Evolutionary conservation across 2,329 filamentous ascomycete species (phyloP), one percentile per base, ranked within the genome.

Genomic region (Penicillium sp.): DNA sequence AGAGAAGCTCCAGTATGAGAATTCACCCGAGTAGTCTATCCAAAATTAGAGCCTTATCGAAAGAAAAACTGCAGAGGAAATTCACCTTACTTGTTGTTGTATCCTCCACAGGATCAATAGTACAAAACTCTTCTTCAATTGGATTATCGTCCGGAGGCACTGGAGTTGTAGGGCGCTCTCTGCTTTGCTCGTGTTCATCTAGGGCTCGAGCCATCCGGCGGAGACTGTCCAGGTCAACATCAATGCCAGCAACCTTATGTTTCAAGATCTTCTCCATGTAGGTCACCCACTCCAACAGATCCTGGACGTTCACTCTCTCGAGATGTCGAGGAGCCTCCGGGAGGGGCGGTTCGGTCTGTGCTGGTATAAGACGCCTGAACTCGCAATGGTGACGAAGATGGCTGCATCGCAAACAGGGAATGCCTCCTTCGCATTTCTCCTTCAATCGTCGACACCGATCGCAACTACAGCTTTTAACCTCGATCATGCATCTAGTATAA

Each of bases 1-100:
- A 46, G 82, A 83, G 66, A 84, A 84, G 64, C 84, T 83, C 80
- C 82, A 84, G 60, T 84, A 82, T 1, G 82, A 84, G 66, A 84
- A 83, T 64, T 84, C 82, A 8, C 82, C 82, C 0, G 82, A 84
- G 62, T 83, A 84, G 58, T 84, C 81, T 84, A 45, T 50, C 30
- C 35, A 4, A 41, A 9, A 11, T 35, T 35, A 35, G 31, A 35
- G 8, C 31, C 5, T 35, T 6, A 35, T 35, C 13, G 31, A 13
- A 35, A 35, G 13, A 35, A 13, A 35, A 35, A 35, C 31, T 49
- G 9, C 26, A 51, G 5, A 7, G 11, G 3, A 45, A 41, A 29
- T 17, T 8, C 8, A 8, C 50, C 59, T 19, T 35, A 66, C 64
- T 61, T 9, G 64, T 66, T 4, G 61, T 60, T 1, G 61, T 66